Base-by-base conservation (phyloP, 2,329 filamentous ascomycete species). In the Epichloe hybrida region DNA sequence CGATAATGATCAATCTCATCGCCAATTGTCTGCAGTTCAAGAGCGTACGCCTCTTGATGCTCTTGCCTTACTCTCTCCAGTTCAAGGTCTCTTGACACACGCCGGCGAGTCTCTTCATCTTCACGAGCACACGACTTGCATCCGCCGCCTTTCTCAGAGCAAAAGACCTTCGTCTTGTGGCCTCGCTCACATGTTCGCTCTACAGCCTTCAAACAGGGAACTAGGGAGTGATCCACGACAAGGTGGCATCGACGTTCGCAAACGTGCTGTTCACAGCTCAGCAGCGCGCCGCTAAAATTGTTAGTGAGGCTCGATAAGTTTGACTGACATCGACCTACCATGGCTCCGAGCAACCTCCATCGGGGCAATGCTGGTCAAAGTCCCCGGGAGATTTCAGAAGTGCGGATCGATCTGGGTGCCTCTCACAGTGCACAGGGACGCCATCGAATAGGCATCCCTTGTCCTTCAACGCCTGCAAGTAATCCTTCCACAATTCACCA, bases 191-290 rank as follows among this genome's bases (percentile, higher is more conserved):
- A 56, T 67, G n/a, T 64, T 8, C 23, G 23, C 23, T 68, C 0
- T 70, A 55, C 0, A 81, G 53, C 49, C 4, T 63, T 48, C 0
- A 31, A 20, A 50, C 73, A 76, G 1, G 50, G 8, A 0, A 63
- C 52, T 45, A 75, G 72, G 0, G 73, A 75, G 58, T 86, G 82
- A 52, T 86, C 74, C 0, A 61, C 58, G 0, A 83, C 55, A 0
- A 76, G 72, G 62, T 90, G 86, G 52, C 86, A 90, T 6, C 70
- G 70, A 0, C 67, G 71, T 0, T 69, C 66, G 56, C 86, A 89
- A 0, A 58, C 58, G 55, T 89, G 84, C 1, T 72, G 38, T 0
- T 73, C 73, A 50, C 84, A 88, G 2, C 61, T 69, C 2, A 88
- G 66, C 2, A 62, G 57, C 0, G 58, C 65, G 1, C 68, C 70